Percentiles rank a stretch among this genome's conserved stretches.
Conservation (phyloP, 345 rosid species). For the Mercurialis annua region DNA sequence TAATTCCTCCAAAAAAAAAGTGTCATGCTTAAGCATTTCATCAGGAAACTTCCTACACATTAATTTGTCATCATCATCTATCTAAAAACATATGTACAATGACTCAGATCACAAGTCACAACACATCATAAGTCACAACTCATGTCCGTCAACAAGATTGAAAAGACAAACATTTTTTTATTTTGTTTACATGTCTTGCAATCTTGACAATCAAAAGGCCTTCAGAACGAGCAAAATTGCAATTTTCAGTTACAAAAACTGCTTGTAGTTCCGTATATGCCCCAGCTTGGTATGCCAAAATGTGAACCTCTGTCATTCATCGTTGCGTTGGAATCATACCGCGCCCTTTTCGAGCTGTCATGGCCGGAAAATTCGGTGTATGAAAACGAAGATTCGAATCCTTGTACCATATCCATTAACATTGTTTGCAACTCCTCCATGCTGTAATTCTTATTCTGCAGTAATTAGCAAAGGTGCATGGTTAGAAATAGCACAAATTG, state of each 20-base stretch:
- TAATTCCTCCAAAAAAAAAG: no score
- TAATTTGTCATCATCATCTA: background rate
- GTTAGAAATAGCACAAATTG: background rate
- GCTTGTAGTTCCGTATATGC: constrained; percentile 12
- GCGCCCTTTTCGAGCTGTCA: constrained; percentile 13
- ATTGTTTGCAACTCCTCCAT: constrained; percentile 40
- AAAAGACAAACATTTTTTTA: no score
- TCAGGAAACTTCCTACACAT: constrained; percentile 14
- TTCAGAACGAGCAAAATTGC: background rate
- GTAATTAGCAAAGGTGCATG: background rate
- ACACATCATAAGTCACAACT: no score
- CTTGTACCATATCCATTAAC: constrained; percentile 43
- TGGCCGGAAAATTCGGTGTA: no score
- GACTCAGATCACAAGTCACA: no score
- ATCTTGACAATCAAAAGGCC: no score
- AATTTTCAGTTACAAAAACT: background rate
- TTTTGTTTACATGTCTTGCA: no score
- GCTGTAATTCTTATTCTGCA: constrained; percentile 31
- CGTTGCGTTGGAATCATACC: constrained; percentile 16
- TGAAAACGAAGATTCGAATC: constrained; percentile 19
- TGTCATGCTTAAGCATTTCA: background rate
- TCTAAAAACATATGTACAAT: background rate
- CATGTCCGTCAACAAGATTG: no score
- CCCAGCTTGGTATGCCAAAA: constrained; percentile 11
- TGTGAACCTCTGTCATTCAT: background rate